phyloP scores from a whole-genome alignment of 129 eudicot species.

The Oenanthe sinensis region DNA sequence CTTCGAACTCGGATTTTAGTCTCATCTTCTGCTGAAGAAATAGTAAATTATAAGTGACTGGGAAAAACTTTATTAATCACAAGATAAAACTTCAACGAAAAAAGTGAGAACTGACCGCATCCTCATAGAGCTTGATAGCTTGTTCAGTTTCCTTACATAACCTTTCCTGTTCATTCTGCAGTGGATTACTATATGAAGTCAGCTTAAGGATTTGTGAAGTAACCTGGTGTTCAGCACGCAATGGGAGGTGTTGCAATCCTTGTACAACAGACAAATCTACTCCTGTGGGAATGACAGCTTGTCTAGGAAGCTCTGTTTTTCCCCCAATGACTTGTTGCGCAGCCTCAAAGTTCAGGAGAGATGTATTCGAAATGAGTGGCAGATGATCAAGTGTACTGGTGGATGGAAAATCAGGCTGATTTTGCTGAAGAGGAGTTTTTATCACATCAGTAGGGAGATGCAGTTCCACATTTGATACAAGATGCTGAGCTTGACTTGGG shows the following conservation, averaged over 20 bases:
- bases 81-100: background rate
- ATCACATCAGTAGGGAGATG: background rate
- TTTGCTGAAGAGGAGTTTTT: background rate
- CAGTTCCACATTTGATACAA: slow-evolving; percentile 9
- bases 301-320: slow-evolving; percentile 21
- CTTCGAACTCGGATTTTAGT: slow-evolving; percentile 54
- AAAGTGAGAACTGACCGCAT: slow-evolving; percentile 34
- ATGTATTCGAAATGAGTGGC: slow-evolving; percentile 6
- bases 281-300: slow-evolving; percentile 15
- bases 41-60: slow-evolving; percentile 17
- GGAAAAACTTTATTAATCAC: background rate
- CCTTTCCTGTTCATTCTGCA: slow-evolving; percentile 48
- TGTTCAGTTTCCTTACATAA: slow-evolving; percentile 31
- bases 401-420: slow-evolving; percentile 12
- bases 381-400: slow-evolving; percentile 8
- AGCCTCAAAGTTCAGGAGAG: slow-evolving; percentile 14
- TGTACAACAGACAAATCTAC: slow-evolving; percentile 14
- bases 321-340: slow-evolving; percentile 13
- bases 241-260: slow-evolving; percentile 12
- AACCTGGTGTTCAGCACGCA: slow-evolving; percentile 17
- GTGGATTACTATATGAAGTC: slow-evolving; percentile 38
- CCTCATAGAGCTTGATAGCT: slow-evolving; percentile 29
- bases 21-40: slow-evolving; percentile 35
- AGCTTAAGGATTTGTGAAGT: slow-evolving; percentile 13
- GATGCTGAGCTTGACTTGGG: slow-evolving; percentile 9